Conservation (phyloP, 192 early-diverging fungal genomes). For the Linnemannia schmuckeri region DNA sequence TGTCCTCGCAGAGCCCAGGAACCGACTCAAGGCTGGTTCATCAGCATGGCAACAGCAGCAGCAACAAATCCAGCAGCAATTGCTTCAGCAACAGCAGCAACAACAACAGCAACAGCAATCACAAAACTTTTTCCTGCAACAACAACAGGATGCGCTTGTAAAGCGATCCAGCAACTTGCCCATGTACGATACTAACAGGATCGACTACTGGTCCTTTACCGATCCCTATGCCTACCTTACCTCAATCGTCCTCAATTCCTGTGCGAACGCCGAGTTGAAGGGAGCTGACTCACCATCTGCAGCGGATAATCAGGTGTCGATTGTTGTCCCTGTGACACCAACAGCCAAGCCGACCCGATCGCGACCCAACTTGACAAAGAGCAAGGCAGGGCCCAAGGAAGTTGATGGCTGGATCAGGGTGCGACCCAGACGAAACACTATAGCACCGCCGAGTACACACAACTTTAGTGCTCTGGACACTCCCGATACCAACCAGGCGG, state of each 20-base stretch:
- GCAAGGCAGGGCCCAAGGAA: background rate
- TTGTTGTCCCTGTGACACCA: conserved; percentile 7
- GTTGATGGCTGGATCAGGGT: conserved; percentile 47
- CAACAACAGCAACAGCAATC: conserved; percentile 44
- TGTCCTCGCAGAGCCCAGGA: conserved; percentile 40
- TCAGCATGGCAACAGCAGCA: conserved; percentile 51
- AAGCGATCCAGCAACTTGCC: conserved; percentile 10
- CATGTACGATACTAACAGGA: conserved; percentile 38
- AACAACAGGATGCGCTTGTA: conserved; percentile 41
- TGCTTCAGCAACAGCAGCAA: conserved; percentile 41
- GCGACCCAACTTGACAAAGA: background rate
- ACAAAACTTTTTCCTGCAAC: conserved; percentile 33
- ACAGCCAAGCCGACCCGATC: background rate
- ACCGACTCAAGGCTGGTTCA: conserved; percentile 44
- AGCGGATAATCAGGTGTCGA: conserved; percentile 23
- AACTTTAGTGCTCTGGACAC: conserved; percentile 2
- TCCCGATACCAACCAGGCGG: conserved; percentile 4
- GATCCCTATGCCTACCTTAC: conserved; percentile 51
- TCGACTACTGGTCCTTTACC: conserved; percentile 51
- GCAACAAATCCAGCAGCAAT: conserved; percentile 35
- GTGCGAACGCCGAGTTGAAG: conserved; percentile 45
- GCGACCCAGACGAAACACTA: conserved; percentile 19
- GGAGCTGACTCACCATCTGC: conserved; percentile 43
- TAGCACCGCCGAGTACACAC: conserved; percentile 12
- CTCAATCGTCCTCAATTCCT: conserved; percentile 47